Base-by-base conservation (phyloP, 2,329 filamentous ascomycete species). In the Beauveria australis region DNA sequence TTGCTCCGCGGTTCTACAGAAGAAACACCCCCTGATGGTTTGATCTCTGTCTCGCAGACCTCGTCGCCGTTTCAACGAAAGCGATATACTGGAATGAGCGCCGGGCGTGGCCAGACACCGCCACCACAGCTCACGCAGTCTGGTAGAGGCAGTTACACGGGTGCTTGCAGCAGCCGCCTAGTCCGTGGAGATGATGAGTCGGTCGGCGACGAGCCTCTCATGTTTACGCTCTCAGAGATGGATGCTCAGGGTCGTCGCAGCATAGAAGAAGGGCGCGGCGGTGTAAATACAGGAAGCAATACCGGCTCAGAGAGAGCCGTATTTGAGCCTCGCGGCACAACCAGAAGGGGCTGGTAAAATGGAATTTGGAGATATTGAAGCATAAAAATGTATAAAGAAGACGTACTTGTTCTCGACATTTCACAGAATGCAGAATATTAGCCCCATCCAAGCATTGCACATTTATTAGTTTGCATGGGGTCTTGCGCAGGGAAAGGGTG, bases 191-290 rank as follows among this genome's bases (percentile, higher is more conserved):
- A 79, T 26, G 75, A 77, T 49, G 76, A 78, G 56, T 81, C 82
- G 6, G 73, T 77, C 26, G 85, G 88, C 62, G 88, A 89, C 59
- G 88, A 91, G 67, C 86, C 85, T 0, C 72, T 91, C 10, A 78
- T 91, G 10, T 91, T 91, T 71, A 85, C 88, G 64, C 84, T 91
- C 78, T 89, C 85, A 41, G 88, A 91, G 71, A 82, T 89, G 69
- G 85, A 85, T 65, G 77, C 81, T 19, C 79, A 80, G 60, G 79
- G 80, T 49, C 76, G 84, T 63, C 78, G 81, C 63, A 87, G 82
- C 65, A 70, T 86, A 8, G 84, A 87, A 65, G 84, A 86, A 63
- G 74, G 72, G 1, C 71, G 75, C 48, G 72, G 75, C 3, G 71
- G 73, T 30, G 47, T 53, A 44, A 59, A 53, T 47, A 49, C 56